Percentiles rank a stretch among this genome's conserved stretches.
These are phyloP conservation scores for Teratosphaeria gauchensis DNA, from an alignment of 2,329 filamentous ascomycete species.

Conservation along the genomic window DNA sequence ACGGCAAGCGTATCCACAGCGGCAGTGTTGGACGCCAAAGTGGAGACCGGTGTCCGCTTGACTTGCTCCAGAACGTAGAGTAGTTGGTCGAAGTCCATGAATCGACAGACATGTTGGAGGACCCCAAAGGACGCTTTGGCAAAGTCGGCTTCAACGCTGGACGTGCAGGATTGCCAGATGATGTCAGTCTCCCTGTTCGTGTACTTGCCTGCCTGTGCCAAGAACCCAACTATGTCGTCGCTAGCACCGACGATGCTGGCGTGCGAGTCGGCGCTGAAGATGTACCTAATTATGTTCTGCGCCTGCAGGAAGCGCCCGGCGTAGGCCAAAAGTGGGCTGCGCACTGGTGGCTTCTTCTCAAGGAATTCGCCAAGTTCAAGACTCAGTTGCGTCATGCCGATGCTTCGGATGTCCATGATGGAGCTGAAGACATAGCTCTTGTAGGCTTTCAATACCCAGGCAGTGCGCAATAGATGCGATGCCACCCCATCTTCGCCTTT, in stretches of 20 bases:
- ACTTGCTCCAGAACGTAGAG: conserved; percentile 65
- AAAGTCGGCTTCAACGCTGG: conserved; percentile 75
- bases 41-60: conserved; percentile 30
- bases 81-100: conserved; percentile 37
- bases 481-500: conserved; percentile 6
- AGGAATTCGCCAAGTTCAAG: conserved; percentile 49
- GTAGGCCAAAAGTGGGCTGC: conserved; percentile 51
- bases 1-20: conserved; percentile 14
- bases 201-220: conserved; percentile 70
- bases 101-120: conserved; percentile 41
- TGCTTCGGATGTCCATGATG: conserved; percentile 82
- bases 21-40: conserved; percentile 12
- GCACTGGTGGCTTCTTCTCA: not conserved
- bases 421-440: conserved; percentile 68
- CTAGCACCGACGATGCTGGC: conserved; percentile 78
- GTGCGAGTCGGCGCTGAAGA: conserved; percentile 84
- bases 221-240: conserved; percentile 75
- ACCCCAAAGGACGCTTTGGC: conserved; percentile 69
- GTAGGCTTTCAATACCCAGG: conserved; percentile 62
- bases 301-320: conserved; percentile 59
- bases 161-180: conserved; percentile 74
- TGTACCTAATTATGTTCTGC: conserved; percentile 70
- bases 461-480: conserved; percentile 44
- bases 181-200: conserved; percentile 61
- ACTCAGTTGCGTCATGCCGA: conserved; percentile 67